Percentiles rank a stretch among this genome's conserved stretches.
Conservation (phyloP, 495 filamentous ascomycete species). For the Penicillium maclennaniae region DNA sequence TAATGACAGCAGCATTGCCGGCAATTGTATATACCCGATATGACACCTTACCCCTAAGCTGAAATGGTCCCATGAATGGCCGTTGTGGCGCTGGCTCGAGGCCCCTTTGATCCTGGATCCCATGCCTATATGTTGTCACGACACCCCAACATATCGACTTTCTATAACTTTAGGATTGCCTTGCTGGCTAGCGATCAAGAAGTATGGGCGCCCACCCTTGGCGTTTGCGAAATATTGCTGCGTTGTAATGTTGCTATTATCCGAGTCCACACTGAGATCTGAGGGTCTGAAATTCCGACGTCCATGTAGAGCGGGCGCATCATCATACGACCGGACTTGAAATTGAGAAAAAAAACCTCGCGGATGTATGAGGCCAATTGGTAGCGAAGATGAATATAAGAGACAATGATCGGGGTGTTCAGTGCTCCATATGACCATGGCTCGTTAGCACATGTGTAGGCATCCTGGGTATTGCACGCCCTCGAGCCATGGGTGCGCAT, state of each 20-base stretch:
- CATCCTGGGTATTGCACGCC: conserved; percentile 17
- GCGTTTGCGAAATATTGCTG: conserved; percentile 32
- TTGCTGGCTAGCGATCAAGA: conserved; percentile 28
- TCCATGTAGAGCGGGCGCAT: conserved; percentile 33
- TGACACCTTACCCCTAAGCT: conserved; percentile 53
- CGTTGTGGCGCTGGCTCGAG: not conserved
- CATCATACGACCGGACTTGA: conserved; percentile 22
- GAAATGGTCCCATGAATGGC: not conserved
- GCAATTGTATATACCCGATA: conserved; percentile 54
- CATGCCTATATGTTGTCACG: not conserved
- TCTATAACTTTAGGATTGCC: no score
- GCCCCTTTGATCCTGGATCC: not conserved
- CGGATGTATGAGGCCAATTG: conserved; percentile 19
- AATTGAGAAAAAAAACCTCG: conserved; percentile 20
- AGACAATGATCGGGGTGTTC: conserved; percentile 22
- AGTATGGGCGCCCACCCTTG: conserved; percentile 38
- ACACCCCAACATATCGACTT: no score
- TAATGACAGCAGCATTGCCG: conserved; percentile 51
- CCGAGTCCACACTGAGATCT: conserved; percentile 14
- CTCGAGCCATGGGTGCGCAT: conserved; percentile 31
- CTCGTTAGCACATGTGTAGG: conserved; percentile 30
- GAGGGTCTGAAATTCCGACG: conserved; percentile 20
- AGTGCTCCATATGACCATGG: conserved; percentile 30
- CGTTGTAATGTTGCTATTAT: conserved; percentile 22
- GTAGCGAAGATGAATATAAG: conserved; percentile 30